Percentiles rank a stretch among this genome's conserved stretches.
phyloP scores from a whole-genome alignment of 805 yeast species.

The Kluyveromyces nonfermentans region DNA sequence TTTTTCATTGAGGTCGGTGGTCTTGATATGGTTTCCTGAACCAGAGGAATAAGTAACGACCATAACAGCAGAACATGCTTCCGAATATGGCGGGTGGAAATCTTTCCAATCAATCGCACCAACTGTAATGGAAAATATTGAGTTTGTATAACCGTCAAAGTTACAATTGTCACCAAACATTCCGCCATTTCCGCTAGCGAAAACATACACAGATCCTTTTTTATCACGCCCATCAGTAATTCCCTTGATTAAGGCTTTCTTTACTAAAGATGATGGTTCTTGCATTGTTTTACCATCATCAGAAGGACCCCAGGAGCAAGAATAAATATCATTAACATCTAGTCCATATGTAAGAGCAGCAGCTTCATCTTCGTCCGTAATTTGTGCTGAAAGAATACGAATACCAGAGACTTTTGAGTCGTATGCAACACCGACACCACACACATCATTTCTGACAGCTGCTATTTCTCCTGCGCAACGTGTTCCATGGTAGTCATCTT shows the following conservation, averaged over 20 bases:
- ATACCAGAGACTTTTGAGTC: conserved; percentile 81
- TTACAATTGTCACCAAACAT: conserved; percentile 79
- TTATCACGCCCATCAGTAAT: conserved; percentile 69
- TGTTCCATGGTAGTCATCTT: conserved; percentile 90
- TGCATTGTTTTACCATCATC: conserved; percentile 86
- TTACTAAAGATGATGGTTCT: conserved; percentile 71
- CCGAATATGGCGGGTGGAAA: conserved; percentile 80
- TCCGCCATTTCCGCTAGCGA: conserved; percentile 96
- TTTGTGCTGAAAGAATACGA: conserved; percentile 72
- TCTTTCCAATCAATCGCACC: conserved; percentile 89
- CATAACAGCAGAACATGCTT: conserved; percentile 89
- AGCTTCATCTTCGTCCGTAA: conserved; percentile 86
- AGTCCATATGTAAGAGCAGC: conserved; percentile 71
- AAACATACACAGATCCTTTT: conserved; percentile 84
- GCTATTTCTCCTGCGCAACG: conserved; percentile 98
- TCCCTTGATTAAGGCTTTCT: conserved; percentile 78
- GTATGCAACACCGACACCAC: conserved; percentile 97
- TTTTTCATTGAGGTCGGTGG: conserved; percentile 63
- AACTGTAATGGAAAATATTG: conserved; percentile 89
- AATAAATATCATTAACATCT: conserved; percentile 83
- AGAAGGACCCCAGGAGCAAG: conserved; percentile 98
- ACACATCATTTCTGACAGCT: conserved; percentile 65
- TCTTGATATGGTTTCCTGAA: conserved; percentile 77
- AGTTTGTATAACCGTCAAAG: conserved; percentile 94
- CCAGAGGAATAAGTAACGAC: conserved; percentile 92